A percentile compares a stretch with the other conserved stretches of the same genome.
These are phyloP conservation scores for Malus hybrid DNA, from an alignment of 331 rosid species.

Conservation along the genomic window DNA sequence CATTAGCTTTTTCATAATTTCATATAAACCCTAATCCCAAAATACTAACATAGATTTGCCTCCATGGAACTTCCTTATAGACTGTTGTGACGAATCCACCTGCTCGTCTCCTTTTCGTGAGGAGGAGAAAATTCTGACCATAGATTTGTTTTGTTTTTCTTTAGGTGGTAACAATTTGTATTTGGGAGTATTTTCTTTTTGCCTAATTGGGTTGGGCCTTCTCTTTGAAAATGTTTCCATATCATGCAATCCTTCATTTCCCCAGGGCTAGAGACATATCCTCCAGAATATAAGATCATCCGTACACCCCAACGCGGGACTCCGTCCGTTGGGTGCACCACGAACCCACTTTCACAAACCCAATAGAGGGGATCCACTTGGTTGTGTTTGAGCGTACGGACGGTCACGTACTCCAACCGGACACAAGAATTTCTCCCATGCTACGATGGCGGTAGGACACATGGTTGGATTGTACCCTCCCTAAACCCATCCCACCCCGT, in stretches of 20 bases:
- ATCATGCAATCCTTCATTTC: not conserved
- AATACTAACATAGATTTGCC: not conserved
- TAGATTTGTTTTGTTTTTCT: not conserved
- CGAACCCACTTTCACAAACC: too few species aligned
- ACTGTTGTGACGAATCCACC: too few species aligned
- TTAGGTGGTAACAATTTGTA: not conserved
- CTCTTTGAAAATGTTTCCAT: not conserved
- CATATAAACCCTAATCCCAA: not conserved
- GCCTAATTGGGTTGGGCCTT: not conserved
- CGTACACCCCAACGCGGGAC: not conserved
- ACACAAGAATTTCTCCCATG: not conserved
- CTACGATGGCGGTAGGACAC: too few species aligned
- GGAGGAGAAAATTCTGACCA: not conserved
- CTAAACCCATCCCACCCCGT: not conserved
- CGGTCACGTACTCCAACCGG: rapidly evolving
- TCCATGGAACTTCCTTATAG: too few species aligned
- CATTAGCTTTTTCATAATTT: not conserved
- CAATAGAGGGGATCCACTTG: not conserved
- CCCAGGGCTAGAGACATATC: not conserved
- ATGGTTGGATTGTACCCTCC: too few species aligned
- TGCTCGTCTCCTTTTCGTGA: too few species aligned
- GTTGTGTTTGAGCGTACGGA: not conserved
- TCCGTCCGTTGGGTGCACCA: not conserved
- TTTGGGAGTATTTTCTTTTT: too few species aligned
- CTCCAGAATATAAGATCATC: not conserved